A percentile compares a stretch with the other conserved stretches of the same genome.
Evolutionary conservation across 2,329 filamentous ascomycete species (phyloP).

Genomic region (Fusarium subglutinans): DNA sequence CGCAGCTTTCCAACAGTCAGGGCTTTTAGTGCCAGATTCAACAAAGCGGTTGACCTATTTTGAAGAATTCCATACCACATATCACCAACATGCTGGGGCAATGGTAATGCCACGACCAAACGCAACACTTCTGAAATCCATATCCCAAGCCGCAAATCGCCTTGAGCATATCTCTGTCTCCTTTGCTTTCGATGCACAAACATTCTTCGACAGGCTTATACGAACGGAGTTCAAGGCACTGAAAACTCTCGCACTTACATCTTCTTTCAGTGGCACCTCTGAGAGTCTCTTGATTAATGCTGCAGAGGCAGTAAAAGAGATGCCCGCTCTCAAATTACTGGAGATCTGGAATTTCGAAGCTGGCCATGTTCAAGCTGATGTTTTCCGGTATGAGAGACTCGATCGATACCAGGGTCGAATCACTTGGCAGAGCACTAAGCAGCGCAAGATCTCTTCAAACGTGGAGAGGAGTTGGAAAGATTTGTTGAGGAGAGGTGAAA

Average conservation of each 20-base stretch:
- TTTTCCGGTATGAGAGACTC: background rate
- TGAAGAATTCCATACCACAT: background rate
- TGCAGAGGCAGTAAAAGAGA: background rate
- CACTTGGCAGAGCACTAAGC: background rate
- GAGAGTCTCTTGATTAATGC: background rate
- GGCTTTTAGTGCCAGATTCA: rapidly evolving
- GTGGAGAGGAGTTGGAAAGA: background rate
- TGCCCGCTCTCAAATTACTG: background rate
- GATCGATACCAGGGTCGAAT: background rate
- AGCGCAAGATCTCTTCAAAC: background rate
- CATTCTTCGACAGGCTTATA: background rate
- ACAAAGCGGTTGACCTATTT: background rate
- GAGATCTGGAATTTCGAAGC: background rate
- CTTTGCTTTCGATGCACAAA: background rate
- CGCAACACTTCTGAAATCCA: background rate
- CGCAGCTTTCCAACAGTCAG: rapidly evolving
- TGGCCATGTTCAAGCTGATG: background rate
- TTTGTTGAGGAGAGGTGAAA: background rate
- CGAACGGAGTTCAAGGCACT: background rate
- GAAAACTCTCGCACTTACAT: background rate
- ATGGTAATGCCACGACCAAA: background rate
- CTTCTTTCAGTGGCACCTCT: background rate
- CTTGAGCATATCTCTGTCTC: background rate
- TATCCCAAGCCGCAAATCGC: background rate
- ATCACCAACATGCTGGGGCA: rapidly evolving